phyloP scores from a whole-genome alignment of 73 alveolate genomes.

The Paraurostyla sp. region DNA sequence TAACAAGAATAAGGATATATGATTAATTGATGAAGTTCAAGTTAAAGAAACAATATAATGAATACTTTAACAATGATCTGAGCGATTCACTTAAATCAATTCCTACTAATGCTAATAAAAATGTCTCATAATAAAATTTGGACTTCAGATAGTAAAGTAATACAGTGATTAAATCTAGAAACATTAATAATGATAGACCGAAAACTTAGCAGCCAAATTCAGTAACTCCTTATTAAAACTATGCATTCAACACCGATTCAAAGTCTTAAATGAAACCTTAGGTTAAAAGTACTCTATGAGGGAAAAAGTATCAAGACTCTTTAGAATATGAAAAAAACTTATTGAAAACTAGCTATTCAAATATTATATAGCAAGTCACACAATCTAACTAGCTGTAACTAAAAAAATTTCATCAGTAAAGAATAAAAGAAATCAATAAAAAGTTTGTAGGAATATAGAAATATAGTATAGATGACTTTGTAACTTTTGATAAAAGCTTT shows the following conservation, averaged over 20 bases:
- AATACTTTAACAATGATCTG: no score
- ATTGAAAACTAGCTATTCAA: neutral
- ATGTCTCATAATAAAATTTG: no score
- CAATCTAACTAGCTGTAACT: slow-evolving; percentile 13
- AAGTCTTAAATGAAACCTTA: no score
- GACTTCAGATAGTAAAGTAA: no score
- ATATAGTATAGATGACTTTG: neutral
- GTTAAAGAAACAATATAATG: neutral
- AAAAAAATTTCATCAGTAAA: slow-evolving; percentile 23
- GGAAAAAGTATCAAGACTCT: neutral
- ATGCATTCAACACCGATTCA: no score
- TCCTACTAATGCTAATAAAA: no score
- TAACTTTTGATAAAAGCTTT: slow-evolving; percentile 3
- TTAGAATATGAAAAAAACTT: neutral
- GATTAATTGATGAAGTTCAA: slow-evolving; percentile 21
- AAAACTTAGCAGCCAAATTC: no score
- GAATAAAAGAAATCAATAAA: slow-evolving; percentile 14
- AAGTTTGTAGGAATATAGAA: neutral
- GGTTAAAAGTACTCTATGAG: no score
- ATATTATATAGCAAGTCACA: neutral
- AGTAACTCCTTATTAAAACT: no score
- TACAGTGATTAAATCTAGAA: no score
- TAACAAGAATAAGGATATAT: neutral
- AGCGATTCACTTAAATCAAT: no score
- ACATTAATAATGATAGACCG: no score